These are phyloP conservation scores for Xerophyta viscosa DNA, from an alignment of 106 monocot genomes.

Conservation along the genomic window DNA sequence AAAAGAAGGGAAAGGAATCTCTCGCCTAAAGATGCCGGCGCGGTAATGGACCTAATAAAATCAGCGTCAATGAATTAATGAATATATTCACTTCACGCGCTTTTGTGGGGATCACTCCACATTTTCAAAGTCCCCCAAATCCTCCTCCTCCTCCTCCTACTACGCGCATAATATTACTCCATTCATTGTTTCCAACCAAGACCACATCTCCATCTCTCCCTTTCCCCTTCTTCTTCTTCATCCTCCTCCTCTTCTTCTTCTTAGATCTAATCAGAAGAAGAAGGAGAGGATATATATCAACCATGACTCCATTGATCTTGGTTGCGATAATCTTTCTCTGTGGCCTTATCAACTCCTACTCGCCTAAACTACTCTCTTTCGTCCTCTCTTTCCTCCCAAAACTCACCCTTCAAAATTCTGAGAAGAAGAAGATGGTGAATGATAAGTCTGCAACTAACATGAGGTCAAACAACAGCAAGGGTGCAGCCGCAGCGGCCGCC, in stretches of 20 bases:
- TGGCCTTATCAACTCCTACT: constrained; percentile 16
- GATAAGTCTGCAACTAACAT: not conserved
- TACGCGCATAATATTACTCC: no score
- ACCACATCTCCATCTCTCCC: not conserved
- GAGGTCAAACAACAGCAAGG: not conserved
- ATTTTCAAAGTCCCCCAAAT: not conserved
- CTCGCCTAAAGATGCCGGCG: no score
- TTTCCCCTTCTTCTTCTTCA: not conserved
- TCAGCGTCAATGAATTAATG: no score
- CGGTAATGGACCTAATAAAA: no score
- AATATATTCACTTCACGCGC: constrained; percentile 19
- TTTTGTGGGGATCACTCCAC: constrained; percentile 10
- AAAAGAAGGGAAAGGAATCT: no score
- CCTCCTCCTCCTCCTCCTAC: not conserved
- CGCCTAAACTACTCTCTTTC: constrained; percentile 14
- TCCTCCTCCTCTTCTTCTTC: constrained; percentile 3
- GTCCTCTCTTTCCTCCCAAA: constrained; percentile 11
- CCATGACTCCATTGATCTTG: constrained; percentile 15
- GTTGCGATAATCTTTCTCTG: constrained; percentile 12
- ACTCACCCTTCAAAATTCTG: no score
- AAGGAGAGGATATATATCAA: not conserved
- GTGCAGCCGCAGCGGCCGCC: not conserved
- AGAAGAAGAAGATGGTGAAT: not conserved
- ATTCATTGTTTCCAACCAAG: no score
- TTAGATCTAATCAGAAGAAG: not conserved